Evolutionary conservation across 2,329 filamentous ascomycete genomes (phyloP), one percentile per base, ranked within the genome.

Genomic region (Beauveria bassiana): DNA sequence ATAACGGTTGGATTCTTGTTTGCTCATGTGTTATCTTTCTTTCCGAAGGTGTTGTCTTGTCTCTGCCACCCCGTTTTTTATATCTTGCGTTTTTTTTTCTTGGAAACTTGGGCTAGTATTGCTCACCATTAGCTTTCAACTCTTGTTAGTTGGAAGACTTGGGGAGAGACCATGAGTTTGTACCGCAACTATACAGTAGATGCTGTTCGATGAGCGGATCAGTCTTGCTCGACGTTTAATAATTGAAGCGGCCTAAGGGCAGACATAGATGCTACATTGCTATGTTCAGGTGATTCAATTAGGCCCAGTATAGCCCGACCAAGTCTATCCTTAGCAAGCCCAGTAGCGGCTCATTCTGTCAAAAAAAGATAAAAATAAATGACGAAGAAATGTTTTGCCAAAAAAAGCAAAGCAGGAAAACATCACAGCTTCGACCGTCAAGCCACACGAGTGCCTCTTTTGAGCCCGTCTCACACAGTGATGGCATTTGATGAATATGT

Each of bases 201-300:
- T 10, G 26, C 43, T 20, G 28, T 58, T 7, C 26, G 45, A 22
- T 28, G 31, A 34, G 45, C 34, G 20, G 5, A 24, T 20, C 1
- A 14, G 53, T 34, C 31, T 6, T 18, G 16, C 31, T 49, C 45
- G n/a, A 46, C 18, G 28, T 18, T 49, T 50, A 58, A 58, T 58
- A 58, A 50, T 50, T 58, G 45, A 58, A 58, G 54, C 54, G 28
- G 31, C 45, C 45, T 45, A 26, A n/a, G 8, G 55, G 55, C 28
- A 20, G 50, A 16, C 26, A 47, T 50, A 50, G 12, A 57, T 45
- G 22, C 10, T 24, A 28, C 2, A 31, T 9, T 49, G 12, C 12
- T 22, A 56, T 52, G 42, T n/a, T 18, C 7, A 50, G 22, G 31
- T 26, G 14, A 24, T 24, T 49, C 6, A 14, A 3, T 9, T 10